Evolutionary conservation across 495 filamentous ascomycete genomes (phyloP), one percentile per base, ranked within the genome.

Genomic region (Delitschia confertaspora): DNA sequence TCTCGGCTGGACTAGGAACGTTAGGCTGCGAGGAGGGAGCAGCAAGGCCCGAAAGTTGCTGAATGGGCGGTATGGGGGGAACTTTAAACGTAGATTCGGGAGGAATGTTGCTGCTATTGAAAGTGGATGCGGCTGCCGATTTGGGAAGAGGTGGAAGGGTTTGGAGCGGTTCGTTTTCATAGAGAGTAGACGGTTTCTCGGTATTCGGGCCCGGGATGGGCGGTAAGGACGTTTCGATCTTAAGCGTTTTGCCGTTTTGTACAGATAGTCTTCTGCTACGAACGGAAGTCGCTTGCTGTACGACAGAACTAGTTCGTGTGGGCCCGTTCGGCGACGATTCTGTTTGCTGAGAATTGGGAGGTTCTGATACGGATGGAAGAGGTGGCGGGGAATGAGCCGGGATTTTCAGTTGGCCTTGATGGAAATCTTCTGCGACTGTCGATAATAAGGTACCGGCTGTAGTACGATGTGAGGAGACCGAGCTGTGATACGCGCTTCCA

Each of bases 401-500:
- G 40, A 55, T 45, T 34, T 55, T 51, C 25, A 65, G 61, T 23
- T 34, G 30, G 20, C 49, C 14, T 23, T 54, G 45, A 55, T 51
- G 33, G 13, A 55, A 51, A 40, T 75, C 74, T 63, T 94, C 88
- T 24, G 76, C 75, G 36, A 93, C 80, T 1, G 85, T 83, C 2
- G 85, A 84, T 36, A 95, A 59, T 11, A 75, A 71, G 25, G 76
- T 84, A 7, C 78, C 80, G 18, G 76, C 73, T 1, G 83, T 85
- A 7, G 80, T 83, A 16, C 82, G 75, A 38, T 86, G 84, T 5
- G 86, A 93, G 18, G 75, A 78, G 55, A 75, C 73, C 13, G 88
- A 93, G 64, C 83, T 94, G 54, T 85, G 81, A 85, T 86, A 94
- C 5, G 86, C 91, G 34, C 80, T 77, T 33, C 78, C 78, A 10